Evolutionary conservation across 352 stramenopile genomes (phyloP).

Genomic region (Phytopythium vexans): DNA sequence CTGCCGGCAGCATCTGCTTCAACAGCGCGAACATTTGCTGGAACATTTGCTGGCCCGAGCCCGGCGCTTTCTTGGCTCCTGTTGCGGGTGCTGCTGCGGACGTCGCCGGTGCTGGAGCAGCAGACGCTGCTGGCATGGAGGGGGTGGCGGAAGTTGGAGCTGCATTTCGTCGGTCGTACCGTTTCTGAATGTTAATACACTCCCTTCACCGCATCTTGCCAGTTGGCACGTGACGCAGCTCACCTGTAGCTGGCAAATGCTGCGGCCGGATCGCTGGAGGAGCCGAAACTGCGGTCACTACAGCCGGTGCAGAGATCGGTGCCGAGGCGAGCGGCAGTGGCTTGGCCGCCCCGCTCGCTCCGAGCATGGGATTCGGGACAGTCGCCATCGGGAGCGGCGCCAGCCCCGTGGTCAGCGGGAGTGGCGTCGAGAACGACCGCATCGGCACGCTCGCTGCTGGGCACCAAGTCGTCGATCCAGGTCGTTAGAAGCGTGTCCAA

Average conservation of each 20-base stretch:
- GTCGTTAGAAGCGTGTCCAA: neutral
- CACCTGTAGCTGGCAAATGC: too few species aligned
- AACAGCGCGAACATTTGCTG: slow-evolving; percentile 85
- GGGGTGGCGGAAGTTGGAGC: too few species aligned
- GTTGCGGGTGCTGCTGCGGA: slow-evolving; percentile 5
- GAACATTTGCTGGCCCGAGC: slow-evolving; percentile 81
- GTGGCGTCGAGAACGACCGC: slow-evolving; percentile 28
- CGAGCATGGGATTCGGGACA: neutral
- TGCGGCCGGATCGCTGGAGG: too few species aligned
- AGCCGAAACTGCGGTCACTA: too few species aligned
- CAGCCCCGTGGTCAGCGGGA: slow-evolving; percentile 18
- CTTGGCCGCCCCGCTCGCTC: slow-evolving; percentile 5
- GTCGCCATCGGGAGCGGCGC: slow-evolving; percentile 4
- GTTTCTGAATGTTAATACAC: too few species aligned
- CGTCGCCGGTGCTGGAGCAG: neutral
- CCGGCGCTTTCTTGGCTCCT: slow-evolving; percentile 34
- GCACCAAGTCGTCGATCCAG: too few species aligned
- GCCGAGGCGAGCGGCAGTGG: slow-evolving; percentile 11
- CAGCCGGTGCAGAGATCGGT: slow-evolving; percentile 7
- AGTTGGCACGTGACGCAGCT: too few species aligned
- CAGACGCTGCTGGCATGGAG: too few species aligned
- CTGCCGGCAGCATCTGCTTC: slow-evolving; percentile 80
- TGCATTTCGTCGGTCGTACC: too few species aligned
- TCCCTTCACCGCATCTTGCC: too few species aligned
- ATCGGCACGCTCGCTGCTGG: slow-evolving; percentile 20